These are phyloP conservation scores for Acidomyces sp. DNA, from an alignment of 495 filamentous ascomycete species.

Conservation along the genomic window DNA sequence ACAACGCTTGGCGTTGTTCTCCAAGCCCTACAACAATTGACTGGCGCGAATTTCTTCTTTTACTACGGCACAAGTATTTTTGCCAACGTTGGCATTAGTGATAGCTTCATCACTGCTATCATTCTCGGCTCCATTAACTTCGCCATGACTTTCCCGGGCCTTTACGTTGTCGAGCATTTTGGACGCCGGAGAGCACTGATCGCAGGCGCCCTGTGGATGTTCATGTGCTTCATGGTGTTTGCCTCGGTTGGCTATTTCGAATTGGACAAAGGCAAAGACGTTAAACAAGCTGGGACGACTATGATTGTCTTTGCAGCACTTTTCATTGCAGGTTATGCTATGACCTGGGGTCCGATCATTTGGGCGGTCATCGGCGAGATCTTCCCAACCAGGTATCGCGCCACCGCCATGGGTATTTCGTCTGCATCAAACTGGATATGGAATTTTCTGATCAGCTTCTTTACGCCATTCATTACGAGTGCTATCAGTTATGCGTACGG, in stretches of 20 bases:
- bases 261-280: constrained; percentile 16
- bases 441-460: constrained; percentile 81
- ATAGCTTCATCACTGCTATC: constrained; percentile 1
- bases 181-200: constrained; percentile 28
- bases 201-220: constrained; percentile 28
- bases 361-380: constrained; percentile 73
- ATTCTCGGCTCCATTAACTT: constrained; percentile 25
- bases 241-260: constrained; percentile 28
- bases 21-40: constrained; percentile 58
- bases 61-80: constrained; percentile 12
- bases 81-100: constrained; percentile 1
- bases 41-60: constrained; percentile 38
- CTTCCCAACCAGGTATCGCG: constrained; percentile 66
- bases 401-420: constrained; percentile 30
- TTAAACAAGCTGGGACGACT: constrained; percentile 44
- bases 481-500: constrained; percentile 64
- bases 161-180: constrained; percentile 29
- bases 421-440: constrained; percentile 79
- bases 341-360: constrained; percentile 72
- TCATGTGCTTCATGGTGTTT: constrained; percentile 30
- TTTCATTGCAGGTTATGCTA: constrained; percentile 43
- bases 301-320: constrained; percentile 69
- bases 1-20: constrained; percentile 54
- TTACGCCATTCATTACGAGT: constrained; percentile 61
- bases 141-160: constrained; percentile 26